These are phyloP conservation scores for Zoysia pacifica DNA, from an alignment of 176 grass and related monocot genomes.

Conservation along the genomic window DNA sequence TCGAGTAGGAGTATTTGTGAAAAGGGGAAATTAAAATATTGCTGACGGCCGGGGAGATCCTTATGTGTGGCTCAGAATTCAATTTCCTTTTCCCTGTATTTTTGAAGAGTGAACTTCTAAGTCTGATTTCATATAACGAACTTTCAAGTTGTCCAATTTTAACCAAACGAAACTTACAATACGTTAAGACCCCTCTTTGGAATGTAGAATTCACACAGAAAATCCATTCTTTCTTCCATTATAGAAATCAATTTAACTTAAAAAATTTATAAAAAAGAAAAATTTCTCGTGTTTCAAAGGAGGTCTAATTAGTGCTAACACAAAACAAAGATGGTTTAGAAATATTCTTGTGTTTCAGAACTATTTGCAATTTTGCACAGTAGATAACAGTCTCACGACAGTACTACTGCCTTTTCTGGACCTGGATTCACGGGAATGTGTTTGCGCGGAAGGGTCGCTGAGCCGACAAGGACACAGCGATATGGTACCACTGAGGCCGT, in stretches of 20 bases:
- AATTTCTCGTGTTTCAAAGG: no score
- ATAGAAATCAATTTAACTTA: no score
- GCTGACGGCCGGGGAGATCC: not conserved
- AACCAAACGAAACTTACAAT: not conserved
- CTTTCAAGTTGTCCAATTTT: not conserved
- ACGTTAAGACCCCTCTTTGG: no score
- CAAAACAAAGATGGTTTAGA: no score
- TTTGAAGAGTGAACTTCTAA: not conserved
- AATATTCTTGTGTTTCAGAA: no score
- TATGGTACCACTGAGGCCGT: not conserved
- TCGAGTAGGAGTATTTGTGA: not conserved
- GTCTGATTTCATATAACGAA: not conserved
- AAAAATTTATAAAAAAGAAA: no score
- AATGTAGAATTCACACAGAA: no score
- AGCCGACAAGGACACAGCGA: conserved; percentile 22
- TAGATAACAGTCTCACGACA: no score
- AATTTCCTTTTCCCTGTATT: not conserved
- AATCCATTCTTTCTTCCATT: no score
- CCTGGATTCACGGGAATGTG: conserved; percentile 30
- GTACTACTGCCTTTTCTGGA: no score
- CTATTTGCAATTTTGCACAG: no score
- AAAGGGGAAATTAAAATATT: not conserved
- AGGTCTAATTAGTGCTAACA: no score
- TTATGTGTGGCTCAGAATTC: not conserved
- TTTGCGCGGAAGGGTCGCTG: not conserved